phyloP scores from a whole-genome alignment of 2,329 filamentous ascomycete genomes.

The Ophiostoma sp. region DNA sequence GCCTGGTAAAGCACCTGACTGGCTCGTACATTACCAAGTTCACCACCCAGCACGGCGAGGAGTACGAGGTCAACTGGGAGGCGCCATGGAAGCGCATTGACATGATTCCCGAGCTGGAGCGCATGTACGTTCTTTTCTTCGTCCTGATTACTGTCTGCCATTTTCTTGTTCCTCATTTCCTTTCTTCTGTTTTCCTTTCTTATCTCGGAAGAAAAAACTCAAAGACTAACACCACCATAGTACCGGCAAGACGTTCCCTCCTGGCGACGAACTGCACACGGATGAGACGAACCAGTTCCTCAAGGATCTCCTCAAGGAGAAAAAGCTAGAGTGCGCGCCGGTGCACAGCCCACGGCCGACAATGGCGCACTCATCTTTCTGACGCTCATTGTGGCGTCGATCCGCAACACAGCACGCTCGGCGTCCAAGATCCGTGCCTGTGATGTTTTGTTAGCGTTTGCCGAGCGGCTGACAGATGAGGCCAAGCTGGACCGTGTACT shows the following conservation, averaged over 20 bases:
- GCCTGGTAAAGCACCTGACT: constrained; percentile 83
- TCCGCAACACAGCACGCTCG: constrained; percentile 85
- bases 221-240: background rate
- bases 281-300: constrained; percentile 87
- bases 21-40: constrained; percentile 84
- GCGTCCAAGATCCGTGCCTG: constrained; percentile 87
- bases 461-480: constrained; percentile 88
- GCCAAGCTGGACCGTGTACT: constrained; percentile 91
- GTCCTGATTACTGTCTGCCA: background rate
- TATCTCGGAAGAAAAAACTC: background rate
- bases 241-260: constrained; percentile 84
- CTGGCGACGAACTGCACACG: constrained; percentile 85
- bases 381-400: constrained; percentile 80
- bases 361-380: constrained; percentile 93
- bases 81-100: constrained; percentile 89
- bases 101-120: constrained; percentile 93
- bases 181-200: background rate
- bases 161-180: background rate
- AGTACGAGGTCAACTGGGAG: constrained; percentile 93
- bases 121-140: constrained; percentile 24
- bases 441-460: constrained; percentile 87
- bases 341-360: constrained; percentile 64
- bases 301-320: constrained; percentile 79
- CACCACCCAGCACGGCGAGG: constrained; percentile 81
- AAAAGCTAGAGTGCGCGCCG: constrained; percentile 83